These are phyloP conservation scores for Ogataea trehalophila DNA, from an alignment of 805 yeast species.

Conservation along the genomic window DNA sequence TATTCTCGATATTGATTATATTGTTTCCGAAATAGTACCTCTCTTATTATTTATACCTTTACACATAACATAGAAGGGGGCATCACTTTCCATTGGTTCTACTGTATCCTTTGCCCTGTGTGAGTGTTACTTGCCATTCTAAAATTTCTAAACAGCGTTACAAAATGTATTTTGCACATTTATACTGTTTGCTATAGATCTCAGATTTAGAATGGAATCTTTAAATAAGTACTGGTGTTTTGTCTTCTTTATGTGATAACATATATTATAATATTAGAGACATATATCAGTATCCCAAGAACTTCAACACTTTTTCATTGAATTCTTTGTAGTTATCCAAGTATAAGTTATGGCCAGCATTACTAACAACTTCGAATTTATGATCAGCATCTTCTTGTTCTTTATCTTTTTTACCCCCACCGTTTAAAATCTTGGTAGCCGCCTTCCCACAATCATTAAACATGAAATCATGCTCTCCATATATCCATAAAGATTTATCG, in stretches of 20 bases:
- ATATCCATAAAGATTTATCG: conserved; percentile 40
- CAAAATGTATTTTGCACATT: no score
- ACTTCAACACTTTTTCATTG: conserved; percentile 39
- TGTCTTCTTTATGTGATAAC: no score
- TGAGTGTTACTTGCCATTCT: no score
- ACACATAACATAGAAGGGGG: no score
- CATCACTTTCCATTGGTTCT: no score
- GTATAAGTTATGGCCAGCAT: conserved; percentile 74
- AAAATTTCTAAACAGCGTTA: no score
- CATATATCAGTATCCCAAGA: conserved; percentile 20
- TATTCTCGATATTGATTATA: no score
- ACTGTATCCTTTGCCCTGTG: no score
- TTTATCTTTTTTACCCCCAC: background rate
- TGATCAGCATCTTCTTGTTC: conserved; percentile 11
- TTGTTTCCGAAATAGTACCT: no score
- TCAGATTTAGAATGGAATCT: background rate
- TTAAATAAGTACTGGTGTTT: background rate
- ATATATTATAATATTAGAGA: no score
- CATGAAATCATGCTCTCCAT: conserved; percentile 79
- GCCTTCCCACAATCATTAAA: conserved; percentile 54
- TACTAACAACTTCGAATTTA: conserved; percentile 39
- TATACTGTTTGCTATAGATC: no score
- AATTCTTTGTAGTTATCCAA: conserved; percentile 58
- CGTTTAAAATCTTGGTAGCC: conserved; percentile 28
- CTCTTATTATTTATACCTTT: no score